Evolutionary conservation across 2,329 filamentous ascomycete species (phyloP).

Genomic region (Microsporum audouinii): DNA sequence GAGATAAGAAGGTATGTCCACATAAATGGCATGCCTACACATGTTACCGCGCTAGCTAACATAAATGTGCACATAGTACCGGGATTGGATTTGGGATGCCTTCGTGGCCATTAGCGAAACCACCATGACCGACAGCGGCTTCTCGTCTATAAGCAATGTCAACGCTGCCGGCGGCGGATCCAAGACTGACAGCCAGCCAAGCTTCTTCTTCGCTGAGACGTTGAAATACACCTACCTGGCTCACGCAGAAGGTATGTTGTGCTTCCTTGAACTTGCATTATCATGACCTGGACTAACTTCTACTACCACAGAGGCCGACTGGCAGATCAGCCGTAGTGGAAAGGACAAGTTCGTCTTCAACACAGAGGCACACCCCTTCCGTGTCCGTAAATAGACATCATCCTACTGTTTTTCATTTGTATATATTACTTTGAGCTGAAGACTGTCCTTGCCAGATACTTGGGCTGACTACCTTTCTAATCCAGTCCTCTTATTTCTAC

Average conservation of each 20-base stretch:
- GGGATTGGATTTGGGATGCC: conserved; percentile 73
- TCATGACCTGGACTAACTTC: background rate
- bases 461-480: background rate
- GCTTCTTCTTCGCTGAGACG: conserved; percentile 79
- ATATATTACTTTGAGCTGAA: background rate
- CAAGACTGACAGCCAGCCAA: conserved; percentile 64
- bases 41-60: background rate
- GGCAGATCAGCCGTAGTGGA: conserved; percentile 43
- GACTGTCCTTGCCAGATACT: background rate
- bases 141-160: conserved; percentile 54
- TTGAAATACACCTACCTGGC: conserved; percentile 75
- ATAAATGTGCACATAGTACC: conserved; percentile 41
- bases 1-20: conserved; percentile 44
- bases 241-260: conserved; percentile 32
- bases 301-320: conserved; percentile 42
- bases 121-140: conserved; percentile 55
- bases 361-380: conserved; percentile 54
- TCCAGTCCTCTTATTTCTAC: background rate
- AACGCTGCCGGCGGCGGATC: conserved; percentile 50
- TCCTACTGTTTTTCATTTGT: background rate
- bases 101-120: conserved; percentile 57
- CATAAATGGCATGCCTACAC: background rate
- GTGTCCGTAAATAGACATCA: conserved; percentile 10
- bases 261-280: background rate
- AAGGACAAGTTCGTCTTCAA: conserved; percentile 51